Percentiles rank a stretch among this genome's conserved stretches.
Evolutionary conservation across 805 yeast species (phyloP).

Genomic region (Blastobotrys robertii): DNA sequence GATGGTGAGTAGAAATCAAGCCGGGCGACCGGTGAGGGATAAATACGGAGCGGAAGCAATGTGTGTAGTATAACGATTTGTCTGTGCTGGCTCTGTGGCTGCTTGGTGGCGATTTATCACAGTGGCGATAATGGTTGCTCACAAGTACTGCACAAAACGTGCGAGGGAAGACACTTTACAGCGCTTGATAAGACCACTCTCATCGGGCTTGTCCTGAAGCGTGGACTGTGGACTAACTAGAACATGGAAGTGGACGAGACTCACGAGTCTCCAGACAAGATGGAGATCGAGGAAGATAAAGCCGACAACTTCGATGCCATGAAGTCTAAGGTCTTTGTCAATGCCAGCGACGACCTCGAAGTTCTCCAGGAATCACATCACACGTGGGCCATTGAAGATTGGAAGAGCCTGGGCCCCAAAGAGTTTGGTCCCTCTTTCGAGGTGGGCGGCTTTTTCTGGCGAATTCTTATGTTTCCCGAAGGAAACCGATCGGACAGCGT

Average conservation of each 20-base stretch:
- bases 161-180: too few relatives aligned
- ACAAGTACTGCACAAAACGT: too few relatives aligned
- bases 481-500: constrained; percentile 54
- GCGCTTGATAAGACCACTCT: too few relatives aligned
- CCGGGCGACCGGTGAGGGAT: too few relatives aligned
- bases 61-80: too few relatives aligned
- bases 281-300: neutral
- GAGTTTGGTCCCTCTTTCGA: constrained; percentile 24
- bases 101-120: too few relatives aligned
- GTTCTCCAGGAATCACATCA: constrained; percentile 13
- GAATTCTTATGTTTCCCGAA: constrained; percentile 64
- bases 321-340: constrained; percentile 10
- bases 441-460: constrained; percentile 29
- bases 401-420: constrained; percentile 24
- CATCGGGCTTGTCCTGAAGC: too few relatives aligned
- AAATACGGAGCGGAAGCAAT: too few relatives aligned
- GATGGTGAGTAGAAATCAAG: too few relatives aligned
- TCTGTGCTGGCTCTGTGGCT: too few relatives aligned
- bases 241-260: neutral
- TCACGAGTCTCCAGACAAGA: neutral
- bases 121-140: too few relatives aligned
- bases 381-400: constrained; percentile 31
- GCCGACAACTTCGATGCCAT: constrained; percentile 9
- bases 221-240: too few relatives aligned
- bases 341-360: constrained; percentile 22